Evolutionary conservation across 768 basidiomycete genomes (phyloP), one percentile per base, ranked within the genome.

Genomic region (Leucocoprinus leucothites): DNA sequence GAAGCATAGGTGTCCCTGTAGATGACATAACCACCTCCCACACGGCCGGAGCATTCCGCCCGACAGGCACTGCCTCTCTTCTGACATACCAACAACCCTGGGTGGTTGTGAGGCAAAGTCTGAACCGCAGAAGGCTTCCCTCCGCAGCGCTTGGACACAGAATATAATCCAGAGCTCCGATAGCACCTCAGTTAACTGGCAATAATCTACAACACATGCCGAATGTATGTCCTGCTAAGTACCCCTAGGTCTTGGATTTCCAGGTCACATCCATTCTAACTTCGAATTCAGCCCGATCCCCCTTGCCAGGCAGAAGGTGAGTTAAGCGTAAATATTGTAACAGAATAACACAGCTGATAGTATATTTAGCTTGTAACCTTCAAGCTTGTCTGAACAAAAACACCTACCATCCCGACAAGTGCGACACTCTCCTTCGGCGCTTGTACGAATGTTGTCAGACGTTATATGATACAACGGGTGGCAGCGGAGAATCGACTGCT

Each of bases 301-400:
- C 40, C 55, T 21, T 70, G 67, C 46, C 69, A 70, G 53, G 43
- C 63, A 14, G 64, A 68, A 65, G 69, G 69, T 69, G 35, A 4
- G 57, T 24, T 16, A 26, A 31, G 9, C 16, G 13, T 11, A 21
- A n/a, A 49, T 47, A 25, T 46, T 19, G n/a, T 54, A 13, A 11
- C 18, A 9, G 16, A n/a, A n/a, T n/a, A n/a, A n/a, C n/a, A n/a
- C n/a, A n/a, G n/a, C n/a, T n/a, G n/a, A n/a, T n/a, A n/a, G n/a
- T n/a, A n/a, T n/a, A n/a, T n/a, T n/a, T n/a, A 89, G 87, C 87
- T 0, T 89, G 87, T 62, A 66, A 72, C 19, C 70, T 89, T 2
- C 87, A 89, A 42, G 53, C 70, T 1, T 90, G 88, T 63, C 71
- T 89, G 26, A 76, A 75, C 50, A 82, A 77, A 57, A 78, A 89